Evolutionary conservation across 1,284 basidiomycete genomes (phyloP).

Genomic region (Malassezia equina): DNA sequence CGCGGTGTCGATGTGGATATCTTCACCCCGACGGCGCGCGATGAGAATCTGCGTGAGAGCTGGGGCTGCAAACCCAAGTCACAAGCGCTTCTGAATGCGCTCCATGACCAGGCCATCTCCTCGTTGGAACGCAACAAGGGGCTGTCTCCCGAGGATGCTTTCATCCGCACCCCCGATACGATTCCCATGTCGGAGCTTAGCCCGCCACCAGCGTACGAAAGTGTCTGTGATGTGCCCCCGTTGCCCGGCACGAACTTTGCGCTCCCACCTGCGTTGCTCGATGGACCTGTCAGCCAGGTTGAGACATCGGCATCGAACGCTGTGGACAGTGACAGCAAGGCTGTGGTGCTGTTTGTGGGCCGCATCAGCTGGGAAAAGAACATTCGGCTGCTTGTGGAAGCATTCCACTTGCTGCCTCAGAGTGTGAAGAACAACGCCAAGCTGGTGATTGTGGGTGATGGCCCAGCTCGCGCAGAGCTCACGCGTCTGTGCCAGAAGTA

Average conservation of each 20-base stretch:
- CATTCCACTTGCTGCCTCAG: constrained; percentile 49
- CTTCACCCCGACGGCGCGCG: constrained; percentile 50
- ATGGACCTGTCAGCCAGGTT: constrained; percentile 6
- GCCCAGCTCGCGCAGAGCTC: constrained; percentile 52
- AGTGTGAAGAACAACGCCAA: constrained; percentile 47
- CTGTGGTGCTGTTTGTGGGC: constrained; percentile 49
- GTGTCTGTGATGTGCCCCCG: constrained; percentile 31
- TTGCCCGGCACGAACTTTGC: constrained; percentile 23
- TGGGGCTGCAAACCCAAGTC: constrained; percentile 50
- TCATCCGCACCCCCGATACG: constrained; percentile 49
- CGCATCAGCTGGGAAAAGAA: constrained; percentile 56
- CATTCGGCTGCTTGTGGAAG: constrained; percentile 53
- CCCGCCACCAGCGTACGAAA: constrained; percentile 43
- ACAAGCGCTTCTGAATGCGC: constrained; percentile 19
- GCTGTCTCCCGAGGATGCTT: constrained; percentile 12
- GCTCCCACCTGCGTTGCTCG: constrained; percentile 29
- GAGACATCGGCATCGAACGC: not conserved
- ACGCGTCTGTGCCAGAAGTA: constrained; percentile 50
- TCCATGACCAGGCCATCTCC: constrained; percentile 10
- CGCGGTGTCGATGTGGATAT: constrained; percentile 42
- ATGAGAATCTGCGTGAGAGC: constrained; percentile 48
- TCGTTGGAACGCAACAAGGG: not conserved
- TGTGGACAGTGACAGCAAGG: constrained; percentile 29
- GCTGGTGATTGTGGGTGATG: constrained; percentile 56
- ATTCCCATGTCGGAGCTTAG: constrained; percentile 33